Evolutionary conservation across 441 rosid species (phyloP).

Genomic region (Eutrema salsugineum): DNA sequence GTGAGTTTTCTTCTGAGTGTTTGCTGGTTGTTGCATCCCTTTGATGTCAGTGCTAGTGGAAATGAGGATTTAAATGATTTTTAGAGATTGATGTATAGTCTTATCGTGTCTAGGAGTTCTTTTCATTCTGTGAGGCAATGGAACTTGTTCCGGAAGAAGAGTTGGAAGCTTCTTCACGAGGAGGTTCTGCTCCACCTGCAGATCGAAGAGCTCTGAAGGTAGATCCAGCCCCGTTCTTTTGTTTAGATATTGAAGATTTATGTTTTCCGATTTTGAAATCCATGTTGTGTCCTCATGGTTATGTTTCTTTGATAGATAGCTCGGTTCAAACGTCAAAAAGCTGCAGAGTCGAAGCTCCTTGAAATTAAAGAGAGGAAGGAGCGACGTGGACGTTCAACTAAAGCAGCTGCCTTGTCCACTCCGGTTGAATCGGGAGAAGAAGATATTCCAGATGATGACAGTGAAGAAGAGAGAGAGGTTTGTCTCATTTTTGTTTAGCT

Average conservation of each 20-base stretch:
- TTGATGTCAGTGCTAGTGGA: neutral
- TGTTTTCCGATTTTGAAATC: neutral
- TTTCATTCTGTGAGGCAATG: conserved; percentile 87
- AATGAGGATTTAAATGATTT: neutral
- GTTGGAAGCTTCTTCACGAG: conserved; percentile 47
- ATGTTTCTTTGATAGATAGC: conserved; percentile 53
- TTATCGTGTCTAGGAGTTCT: conserved; percentile 58
- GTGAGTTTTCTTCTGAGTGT: conserved; percentile 31
- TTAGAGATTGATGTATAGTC: neutral
- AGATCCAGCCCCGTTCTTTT: neutral
- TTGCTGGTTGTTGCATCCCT: neutral
- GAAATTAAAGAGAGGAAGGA: conserved; percentile 89
- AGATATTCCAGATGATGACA: conserved; percentile 73
- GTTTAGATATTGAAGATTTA: neutral
- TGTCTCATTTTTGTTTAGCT: conserved; percentile 5
- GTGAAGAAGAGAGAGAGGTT: conserved; percentile 98
- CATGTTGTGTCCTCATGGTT: neutral
- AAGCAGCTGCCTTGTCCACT: conserved; percentile 73
- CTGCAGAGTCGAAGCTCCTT: conserved; percentile 74
- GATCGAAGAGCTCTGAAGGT: conserved; percentile 91
- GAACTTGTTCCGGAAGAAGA: conserved; percentile 83
- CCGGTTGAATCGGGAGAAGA: conserved; percentile 90
- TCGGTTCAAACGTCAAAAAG: conserved; percentile 77
- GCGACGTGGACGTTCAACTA: conserved; percentile 72
- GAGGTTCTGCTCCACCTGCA: conserved; percentile 45